Base-by-base conservation (phyloP, 176 grass and related monocot genomes). In the Oryza rufipogon region DNA sequence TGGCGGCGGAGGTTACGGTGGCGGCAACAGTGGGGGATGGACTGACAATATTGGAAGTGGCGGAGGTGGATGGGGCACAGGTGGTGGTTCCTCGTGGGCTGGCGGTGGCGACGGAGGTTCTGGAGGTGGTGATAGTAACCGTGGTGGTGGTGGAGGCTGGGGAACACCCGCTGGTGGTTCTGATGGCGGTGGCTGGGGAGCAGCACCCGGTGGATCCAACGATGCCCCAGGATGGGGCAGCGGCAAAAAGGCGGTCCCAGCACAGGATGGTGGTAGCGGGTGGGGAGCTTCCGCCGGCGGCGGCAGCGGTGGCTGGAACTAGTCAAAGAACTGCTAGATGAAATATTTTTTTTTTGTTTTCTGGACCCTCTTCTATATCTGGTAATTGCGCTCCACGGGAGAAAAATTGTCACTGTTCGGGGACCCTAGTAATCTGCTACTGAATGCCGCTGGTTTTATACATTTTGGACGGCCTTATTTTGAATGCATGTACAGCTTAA, bases 11-110 rank as follows among this genome's bases (percentile, higher is more conserved):
- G 86, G 81, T n/a, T 66, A 80, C 26, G 83, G 80, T 42, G 80
- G 86, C 26, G 83, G 88, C 54, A 84, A 38, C 76, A 56, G 87
- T 86, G 80, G 84, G 5, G 88, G 87, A 17, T 88, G 85, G 78
- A 81, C 82, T 14, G 86, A 89, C 46, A 86, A 85, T 52, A 86
- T 85, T 45, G 72, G 75, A 46, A 70, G 75, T 0, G 76, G 88
- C 0, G 87, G 87, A 54, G 89, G 80, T 6, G 79, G 76, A 64
- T 87, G 87, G 91, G 91, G 81, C 66, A 76, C 76, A 11, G 75
- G 80, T 1, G 72, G 80, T 42, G 78, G 78, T 42, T 76, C 70
- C 13, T 75, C 80, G 7, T 87, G 77, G 81, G 81, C 80, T 5
- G 79, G 17, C 6, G 86, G 64, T 7, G 48, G 54, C 0, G 36